Conservation (phyloP, 2,329 filamentous ascomycete genomes). For the Arthrobotrys iridis region DNA sequence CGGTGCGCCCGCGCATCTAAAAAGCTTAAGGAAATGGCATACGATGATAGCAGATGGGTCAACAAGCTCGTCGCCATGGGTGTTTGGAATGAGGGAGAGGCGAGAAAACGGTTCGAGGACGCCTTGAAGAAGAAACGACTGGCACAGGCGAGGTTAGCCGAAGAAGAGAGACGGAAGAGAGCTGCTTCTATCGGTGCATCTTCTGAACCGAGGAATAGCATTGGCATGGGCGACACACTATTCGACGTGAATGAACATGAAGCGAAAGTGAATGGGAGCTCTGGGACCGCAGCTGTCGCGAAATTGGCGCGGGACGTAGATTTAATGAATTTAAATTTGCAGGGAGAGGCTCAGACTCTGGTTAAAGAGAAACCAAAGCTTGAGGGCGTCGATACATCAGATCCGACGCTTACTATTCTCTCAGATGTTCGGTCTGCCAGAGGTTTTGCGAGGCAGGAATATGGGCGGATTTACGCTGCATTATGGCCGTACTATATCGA, state of each 20-base stretch:
- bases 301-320: conserved; percentile 58
- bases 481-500: conserved; percentile 90
- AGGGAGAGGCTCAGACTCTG: conserved; percentile 30
- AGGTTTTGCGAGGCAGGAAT: conserved; percentile 87
- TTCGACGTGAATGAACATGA: conserved; percentile 75
- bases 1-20: conserved; percentile 84
- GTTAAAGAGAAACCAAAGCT: conserved; percentile 61
- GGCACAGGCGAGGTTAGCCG: conserved; percentile 64
- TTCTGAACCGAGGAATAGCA: conserved; percentile 55
- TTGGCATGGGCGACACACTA: conserved; percentile 66
- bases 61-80: conserved; percentile 84
- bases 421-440: conserved; percentile 78
- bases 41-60: conserved; percentile 96
- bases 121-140: conserved; percentile 71
- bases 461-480: conserved; percentile 87
- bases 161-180: conserved; percentile 60
- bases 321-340: conserved; percentile 33
- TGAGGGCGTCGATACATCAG: conserved; percentile 79
- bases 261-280: conserved; percentile 4
- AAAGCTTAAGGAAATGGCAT: conserved; percentile 96
- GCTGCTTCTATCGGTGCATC: conserved; percentile 60
- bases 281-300: conserved; percentile 63
- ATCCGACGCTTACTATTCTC: conserved; percentile 65
- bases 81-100: conserved; percentile 90
- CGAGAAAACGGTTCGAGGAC: conserved; percentile 81